Evolutionary conservation across 2,329 filamentous ascomycete genomes (phyloP), one percentile per base, ranked within the genome.

Genomic region (Neurospora sp.): DNA sequence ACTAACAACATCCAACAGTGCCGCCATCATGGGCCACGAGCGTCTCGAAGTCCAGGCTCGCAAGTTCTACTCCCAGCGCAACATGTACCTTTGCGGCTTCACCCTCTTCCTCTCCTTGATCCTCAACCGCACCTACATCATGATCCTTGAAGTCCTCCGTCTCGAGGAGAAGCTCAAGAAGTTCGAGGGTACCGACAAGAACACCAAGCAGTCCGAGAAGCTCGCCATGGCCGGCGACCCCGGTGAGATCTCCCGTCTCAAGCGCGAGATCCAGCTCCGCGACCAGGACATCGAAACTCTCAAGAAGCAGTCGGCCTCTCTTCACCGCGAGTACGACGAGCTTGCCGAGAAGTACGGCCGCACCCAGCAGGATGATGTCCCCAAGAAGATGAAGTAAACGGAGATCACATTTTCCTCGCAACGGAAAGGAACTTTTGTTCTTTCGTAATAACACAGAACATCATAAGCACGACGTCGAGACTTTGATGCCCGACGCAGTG

Each of bases 21-120:
- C 91, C 78, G 88, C 90, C 68, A 89, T 94, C 71, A 89, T 97
- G 77, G 95, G 96, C 73, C 91, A 93, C 79, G 96, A 98, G 80
- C 95, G 96, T 74, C 93, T 97, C 88, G 96, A 99, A 84, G 95
- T 98, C 68, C 96, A 99, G 83, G 95, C 96, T 74, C 93, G 96
- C 87, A 99, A 99, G 84, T 99, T 99, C 87, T 99, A 99, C 88
- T 97, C 94, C 73, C 95, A 99, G 85, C 94, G 96, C 82, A 99
- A 99, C 89, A 99, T 99, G 96, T 99, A 99, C 84, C 93, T 99
- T 73, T 98, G 96, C 82, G 96, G 96, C 77, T 99, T 99, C 86
- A 99, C 96, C 5, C 91, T 99, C 73, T 98, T 99, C 89, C 91
- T 99, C 73, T 98, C 95, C 69, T 87, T 99, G 74, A 99, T 99